Conservation (phyloP, 306 rosid genomes). For the Glycine tomentella region DNA sequence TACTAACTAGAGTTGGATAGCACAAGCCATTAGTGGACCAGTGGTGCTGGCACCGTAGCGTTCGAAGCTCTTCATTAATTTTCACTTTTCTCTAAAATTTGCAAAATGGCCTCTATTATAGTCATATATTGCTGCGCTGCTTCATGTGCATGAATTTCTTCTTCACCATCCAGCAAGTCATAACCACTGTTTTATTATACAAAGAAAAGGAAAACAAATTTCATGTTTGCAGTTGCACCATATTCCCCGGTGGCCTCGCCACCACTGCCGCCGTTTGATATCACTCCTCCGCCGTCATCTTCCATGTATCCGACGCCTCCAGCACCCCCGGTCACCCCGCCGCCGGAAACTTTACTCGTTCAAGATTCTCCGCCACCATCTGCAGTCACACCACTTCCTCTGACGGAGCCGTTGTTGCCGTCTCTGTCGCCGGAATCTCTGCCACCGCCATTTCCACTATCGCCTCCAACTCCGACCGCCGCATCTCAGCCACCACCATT, state of each 20-base stretch:
- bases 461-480: too few relatives aligned
- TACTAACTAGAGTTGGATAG: too few relatives aligned
- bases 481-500: too few relatives aligned
- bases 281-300: slow-evolving; percentile 10
- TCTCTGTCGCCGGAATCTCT: background rate
- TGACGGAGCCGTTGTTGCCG: background rate
- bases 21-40: too few relatives aligned
- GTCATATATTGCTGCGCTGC: background rate
- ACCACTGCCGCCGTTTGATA: background rate
- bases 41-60: too few relatives aligned
- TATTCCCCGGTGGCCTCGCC: slow-evolving; percentile 34
- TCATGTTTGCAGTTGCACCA: slow-evolving; percentile 44
- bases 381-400: too few relatives aligned
- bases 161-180: background rate
- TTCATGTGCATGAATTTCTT: slow-evolving; percentile 20
- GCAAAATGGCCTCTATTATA: background rate
- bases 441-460: background rate
- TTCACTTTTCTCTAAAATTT: background rate
- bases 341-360: background rate
- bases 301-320: slow-evolving; percentile 11
- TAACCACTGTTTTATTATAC: background rate
- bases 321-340: background rate
- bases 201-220: background rate
- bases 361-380: too few relatives aligned
- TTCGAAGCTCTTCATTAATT: background rate